Percentiles rank a stretch among this genome's conserved stretches.
These are phyloP conservation scores for Davidsoniella virescens DNA, from an alignment of 2,329 filamentous ascomycete species.

Conservation along the genomic window DNA sequence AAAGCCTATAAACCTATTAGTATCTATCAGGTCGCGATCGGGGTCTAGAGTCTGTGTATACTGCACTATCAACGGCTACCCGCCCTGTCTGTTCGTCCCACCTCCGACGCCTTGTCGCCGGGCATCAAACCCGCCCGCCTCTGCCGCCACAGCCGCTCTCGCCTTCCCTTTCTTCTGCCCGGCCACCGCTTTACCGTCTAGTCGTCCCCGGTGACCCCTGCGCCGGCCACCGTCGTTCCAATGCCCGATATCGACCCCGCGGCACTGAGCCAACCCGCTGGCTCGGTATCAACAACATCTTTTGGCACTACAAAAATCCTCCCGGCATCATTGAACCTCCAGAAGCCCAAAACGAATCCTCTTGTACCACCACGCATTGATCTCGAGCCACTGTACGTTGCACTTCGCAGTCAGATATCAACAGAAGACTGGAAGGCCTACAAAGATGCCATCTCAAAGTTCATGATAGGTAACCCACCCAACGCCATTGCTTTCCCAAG, in stretches of 20 bases:
- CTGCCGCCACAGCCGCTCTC: not conserved
- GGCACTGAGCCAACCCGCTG: conserved; percentile 45
- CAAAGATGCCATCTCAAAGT: conserved; percentile 46
- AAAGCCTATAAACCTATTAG: not conserved
- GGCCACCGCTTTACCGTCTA: conserved; percentile 7
- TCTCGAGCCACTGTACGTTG: conserved; percentile 46
- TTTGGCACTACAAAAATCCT: conserved; percentile 28
- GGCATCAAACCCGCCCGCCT: no score
- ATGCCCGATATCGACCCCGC: conserved; percentile 60
- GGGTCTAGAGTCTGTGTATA: no score
- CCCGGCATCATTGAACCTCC: conserved; percentile 23
- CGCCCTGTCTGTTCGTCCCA: no score
- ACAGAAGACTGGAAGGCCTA: conserved; percentile 47
- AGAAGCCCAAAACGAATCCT: conserved; percentile 44
- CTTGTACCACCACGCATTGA: conserved; percentile 51
- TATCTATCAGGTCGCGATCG: not conserved
- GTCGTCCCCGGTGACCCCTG: conserved; percentile 14
- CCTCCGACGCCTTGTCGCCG: no score
- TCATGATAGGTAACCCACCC: conserved; percentile 37
- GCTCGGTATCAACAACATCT: conserved; percentile 28
- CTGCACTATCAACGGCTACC: not conserved
- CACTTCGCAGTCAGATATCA: conserved; percentile 42
- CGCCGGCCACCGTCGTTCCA: conserved; percentile 14
- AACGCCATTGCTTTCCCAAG: not conserved
- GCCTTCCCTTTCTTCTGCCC: not conserved